Evolutionary conservation across 2,329 filamentous ascomycete genomes (phyloP), one percentile per base, ranked within the genome.

Genomic region (Cladosporium sp.): DNA sequence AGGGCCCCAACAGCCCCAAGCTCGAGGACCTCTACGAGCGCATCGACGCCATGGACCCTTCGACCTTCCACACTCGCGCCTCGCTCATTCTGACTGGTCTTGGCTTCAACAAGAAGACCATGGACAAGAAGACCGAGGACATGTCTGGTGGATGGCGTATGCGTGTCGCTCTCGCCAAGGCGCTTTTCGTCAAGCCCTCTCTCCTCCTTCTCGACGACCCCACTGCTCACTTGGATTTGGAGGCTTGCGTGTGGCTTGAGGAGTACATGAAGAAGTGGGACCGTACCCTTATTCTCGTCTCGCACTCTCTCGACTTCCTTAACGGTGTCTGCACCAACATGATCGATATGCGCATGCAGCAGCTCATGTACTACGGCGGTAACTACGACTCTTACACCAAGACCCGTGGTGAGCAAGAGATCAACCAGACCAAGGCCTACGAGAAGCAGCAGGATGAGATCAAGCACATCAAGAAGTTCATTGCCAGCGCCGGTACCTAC

Each of bases 121-220:
- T 99, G 73, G 81, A 95, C 77, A 99, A 99, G 85, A 97, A 95
- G 86, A 99, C 95, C 69, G 99, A 97, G 85, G 95, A 99, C 76
- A 99, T 99, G 95, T 99, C 94, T 65, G 94, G 94, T 90, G 94
- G 94, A 69, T 99, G 94, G 94, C 87, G 93, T 82, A 99, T 99
- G 94, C 91, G 95, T 84, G 94, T 99, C 59, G 94, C 94, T 58
- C 87, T 99, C 61, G 94, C 84, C 73, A 97, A 97, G 83, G 94
- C 94, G 58, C 87, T 99, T 54, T 99, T 99, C 81, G 93, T 99
- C 78, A 96, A 95, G 84, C 94, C 95, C 35, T 94, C 91, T 17
- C 83, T 99, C 58, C 86, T 99, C 51, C 84, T 99, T 65, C 91
- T 99, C 70, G 94, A 99, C 74, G 94, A 99, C 80, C 94, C 94